Conservation (phyloP, 2,329 filamentous ascomycete species). For the Aspergillus pseudonomiae region DNA sequence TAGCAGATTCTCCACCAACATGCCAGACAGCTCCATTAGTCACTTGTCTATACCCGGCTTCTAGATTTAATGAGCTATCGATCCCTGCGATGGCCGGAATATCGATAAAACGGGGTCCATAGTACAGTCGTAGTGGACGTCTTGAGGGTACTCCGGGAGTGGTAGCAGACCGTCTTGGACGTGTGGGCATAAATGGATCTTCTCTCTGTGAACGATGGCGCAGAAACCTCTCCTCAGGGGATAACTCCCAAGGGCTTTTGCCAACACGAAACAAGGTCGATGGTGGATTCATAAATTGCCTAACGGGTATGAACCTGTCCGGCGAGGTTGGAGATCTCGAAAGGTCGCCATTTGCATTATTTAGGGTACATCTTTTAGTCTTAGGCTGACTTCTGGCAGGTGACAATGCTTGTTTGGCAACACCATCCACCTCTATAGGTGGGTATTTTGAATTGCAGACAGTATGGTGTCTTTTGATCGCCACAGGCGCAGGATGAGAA, state of each 20-base stretch:
- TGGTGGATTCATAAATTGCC: constrained; percentile 45
- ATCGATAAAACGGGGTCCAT: constrained; percentile 39
- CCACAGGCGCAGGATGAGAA: not conserved
- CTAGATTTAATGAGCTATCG: constrained; percentile 6
- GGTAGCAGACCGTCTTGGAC: constrained; percentile 28
- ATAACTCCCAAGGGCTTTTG: constrained; percentile 51
- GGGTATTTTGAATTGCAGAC: not conserved
- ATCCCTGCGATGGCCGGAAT: constrained; percentile 24
- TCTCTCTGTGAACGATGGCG: constrained; percentile 47
- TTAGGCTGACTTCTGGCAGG: constrained; percentile 18
- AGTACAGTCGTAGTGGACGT: constrained; percentile 28
- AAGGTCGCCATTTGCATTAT: constrained; percentile 12
- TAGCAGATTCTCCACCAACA: constrained; percentile 70
- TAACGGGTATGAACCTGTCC: constrained; percentile 62
- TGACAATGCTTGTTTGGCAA: not conserved
- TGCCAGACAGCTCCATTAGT: constrained; percentile 76
- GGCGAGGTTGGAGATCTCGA: constrained; percentile 40
- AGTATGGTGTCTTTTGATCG: not conserved
- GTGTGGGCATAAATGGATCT: constrained; percentile 58
- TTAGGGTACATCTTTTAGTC: constrained; percentile 20
- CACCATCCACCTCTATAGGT: not conserved
- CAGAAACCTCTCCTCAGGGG: constrained; percentile 50
- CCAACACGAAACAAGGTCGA: constrained; percentile 56
- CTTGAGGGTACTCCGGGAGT: constrained; percentile 16
- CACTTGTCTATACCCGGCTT: constrained; percentile 48